Evolutionary conservation across 768 basidiomycete species (phyloP), one percentile per base, ranked within the genome.

Genomic region (Royoungia palumana): DNA sequence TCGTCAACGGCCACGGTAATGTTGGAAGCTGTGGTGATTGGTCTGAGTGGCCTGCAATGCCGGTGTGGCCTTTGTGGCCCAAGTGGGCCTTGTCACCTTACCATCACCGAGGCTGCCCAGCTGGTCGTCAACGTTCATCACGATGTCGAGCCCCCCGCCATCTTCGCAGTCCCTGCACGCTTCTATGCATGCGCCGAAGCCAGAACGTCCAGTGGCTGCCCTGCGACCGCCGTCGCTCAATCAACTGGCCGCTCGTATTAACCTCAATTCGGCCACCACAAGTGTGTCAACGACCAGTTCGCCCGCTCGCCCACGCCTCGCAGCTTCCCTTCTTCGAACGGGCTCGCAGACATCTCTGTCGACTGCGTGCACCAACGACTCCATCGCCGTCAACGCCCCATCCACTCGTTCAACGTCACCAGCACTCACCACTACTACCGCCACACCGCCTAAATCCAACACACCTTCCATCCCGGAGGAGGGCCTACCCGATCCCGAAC

Each of bases 221-320:
- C 34, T 60, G 22, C 80, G 87, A 20, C 72, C 83, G 16, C 87
- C 87, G 1, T 89, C 89, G 7, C 76, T 91, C 13, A 86, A 88
- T 70, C 86, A 89, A 66, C 81, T 91, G 46, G 89, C 86, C 3
- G 88, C 88, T 6, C 82, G 87, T 41, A 87, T 89, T 64, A 80
- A 75, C 58, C 69, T 76, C 43, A 80, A 71, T 41, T 39, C 57
- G 14, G 49, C 62, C 9, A 58, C 58, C 14, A 7, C 51, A 32
- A 41, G 53, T 13, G 3, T 66, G 38, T 47, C 72, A 39, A 41
- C 62, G 41, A 44, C 61, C 13, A 51, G 51, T 37, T 64, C 46
- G 9, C 68, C 76, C 27, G 60, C 58, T 39, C 80, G 88, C 34
- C 87, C 88, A 1, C 82, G 89, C 50, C 77, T 91, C 16, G 80